A percentile compares a stretch with the other conserved stretches of the same genome.
Conservation (phyloP, 179 eudicot species). For the Gypsophila paniculata region DNA sequence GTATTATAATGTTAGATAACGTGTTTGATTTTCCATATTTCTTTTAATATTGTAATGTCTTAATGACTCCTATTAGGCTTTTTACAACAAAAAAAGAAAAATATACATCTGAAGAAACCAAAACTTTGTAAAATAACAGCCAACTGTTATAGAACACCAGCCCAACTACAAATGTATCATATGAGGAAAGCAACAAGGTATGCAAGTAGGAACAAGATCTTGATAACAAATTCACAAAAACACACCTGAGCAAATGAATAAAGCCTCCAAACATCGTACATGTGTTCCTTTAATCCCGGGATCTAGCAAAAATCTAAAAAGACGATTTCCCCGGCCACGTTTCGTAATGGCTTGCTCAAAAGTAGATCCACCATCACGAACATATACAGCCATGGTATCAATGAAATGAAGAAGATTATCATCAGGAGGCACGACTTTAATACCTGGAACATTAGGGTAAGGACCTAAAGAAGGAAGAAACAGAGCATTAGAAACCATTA, state of each 20-base stretch:
- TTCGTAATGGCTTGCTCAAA: slow-evolving; percentile 99
- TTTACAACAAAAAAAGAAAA: too few species aligned
- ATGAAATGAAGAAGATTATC: slow-evolving; percentile 78
- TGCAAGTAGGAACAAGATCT: too few species aligned
- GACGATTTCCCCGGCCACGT: slow-evolving; percentile 88
- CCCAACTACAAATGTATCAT: too few species aligned
- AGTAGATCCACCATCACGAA: slow-evolving; percentile 95
- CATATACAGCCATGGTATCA: slow-evolving; percentile 92
- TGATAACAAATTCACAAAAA: too few species aligned
- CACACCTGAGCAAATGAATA: slow-evolving; percentile 97
- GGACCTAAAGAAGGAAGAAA: slow-evolving; percentile 55
- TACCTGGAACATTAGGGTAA: slow-evolving; percentile 98
- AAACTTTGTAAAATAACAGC: too few species aligned
- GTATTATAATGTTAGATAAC: too few species aligned
- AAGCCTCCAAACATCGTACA: slow-evolving; percentile 95
- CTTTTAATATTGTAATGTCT: too few species aligned
- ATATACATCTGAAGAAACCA: too few species aligned
- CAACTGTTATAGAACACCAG: too few species aligned
- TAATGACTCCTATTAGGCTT: too few species aligned
- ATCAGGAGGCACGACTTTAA: slow-evolving; percentile 76
- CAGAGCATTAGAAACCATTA: slow-evolving; percentile 18
- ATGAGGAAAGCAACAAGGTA: too few species aligned
- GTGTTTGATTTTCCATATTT: too few species aligned
- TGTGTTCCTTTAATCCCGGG: slow-evolving; percentile 93
- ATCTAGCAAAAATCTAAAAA: slow-evolving; percentile 80